Evolutionary conservation across 306 rosid genomes (phyloP), one percentile per base, ranked within the genome.

Genomic region (Prunus salicina): DNA sequence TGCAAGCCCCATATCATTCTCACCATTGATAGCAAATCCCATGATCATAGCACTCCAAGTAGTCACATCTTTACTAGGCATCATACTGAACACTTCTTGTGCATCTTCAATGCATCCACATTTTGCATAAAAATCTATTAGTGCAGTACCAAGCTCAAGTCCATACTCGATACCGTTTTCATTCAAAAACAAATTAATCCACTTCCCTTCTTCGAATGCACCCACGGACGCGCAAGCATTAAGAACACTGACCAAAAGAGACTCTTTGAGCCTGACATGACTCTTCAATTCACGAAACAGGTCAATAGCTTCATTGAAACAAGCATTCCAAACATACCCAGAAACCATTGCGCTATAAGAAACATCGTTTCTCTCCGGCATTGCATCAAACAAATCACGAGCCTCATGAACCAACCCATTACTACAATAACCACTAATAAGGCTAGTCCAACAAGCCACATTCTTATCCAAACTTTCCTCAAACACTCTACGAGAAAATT

Each of bases 1-100:
- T 16, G 85, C 85, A 25, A 89, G 82, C 0, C 83, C 91, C 80
- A 4, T 78, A 11, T 49, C 24, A 57, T 79, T 86, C 58, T 69
- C 76, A 8, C 82, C 73, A 64, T 79, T 79, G 14, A 64, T 12
- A 64, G 82, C 67, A 24, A 41, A 53, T 8, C 82, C 82, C 66
- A 28, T 25, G 9, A 79, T 79, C 73, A 72, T 79, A 18, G 78
- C 82, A 52, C 67, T 66, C 82, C 68, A 58, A 82, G 67, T 49
- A 56, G 56, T 52, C 22, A 73, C 76, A 50, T 72, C 67, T 60
- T 66, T 79, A 6, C 6, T 2, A 4, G 52, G 52, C 74, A 72
- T 55, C 20, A 3, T 28, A 14, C 56, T 45, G 58, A 72, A 79
- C 28, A 72, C 34, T n/a, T 65, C 74, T 24, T 56, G 55, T 1